Evolutionary conservation across 352 stramenopile species (phyloP).

Genomic region (Pythium rishiriense): DNA sequence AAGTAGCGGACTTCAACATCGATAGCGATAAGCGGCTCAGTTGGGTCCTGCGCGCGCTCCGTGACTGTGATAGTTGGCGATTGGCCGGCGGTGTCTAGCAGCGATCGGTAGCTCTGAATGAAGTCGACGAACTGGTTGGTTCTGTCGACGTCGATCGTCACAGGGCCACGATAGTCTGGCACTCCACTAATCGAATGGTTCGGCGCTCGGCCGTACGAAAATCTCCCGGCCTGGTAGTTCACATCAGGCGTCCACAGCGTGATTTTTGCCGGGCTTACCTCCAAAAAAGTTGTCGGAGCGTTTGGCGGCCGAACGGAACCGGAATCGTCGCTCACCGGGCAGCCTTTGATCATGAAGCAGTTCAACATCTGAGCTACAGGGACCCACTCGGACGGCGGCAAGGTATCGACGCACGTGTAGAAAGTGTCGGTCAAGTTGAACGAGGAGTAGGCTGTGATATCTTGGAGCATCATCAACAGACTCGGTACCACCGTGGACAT

Average conservation of each 20-base stretch:
- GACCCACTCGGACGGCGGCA: slow-evolving; percentile 7
- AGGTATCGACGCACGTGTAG: slow-evolving; percentile 12
- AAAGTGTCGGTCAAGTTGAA: slow-evolving; percentile 18
- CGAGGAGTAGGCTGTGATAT: neutral
- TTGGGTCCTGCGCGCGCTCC: neutral
- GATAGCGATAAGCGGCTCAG: neutral
- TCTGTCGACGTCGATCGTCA: neutral
- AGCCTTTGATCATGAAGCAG: slow-evolving; percentile 8
- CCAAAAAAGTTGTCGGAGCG: slow-evolving; percentile 9
- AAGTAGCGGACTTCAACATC: slow-evolving; percentile 13
- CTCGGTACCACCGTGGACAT: slow-evolving; percentile 8
- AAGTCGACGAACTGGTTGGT: neutral
- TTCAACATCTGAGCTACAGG: slow-evolving; percentile 13
- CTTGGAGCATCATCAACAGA: slow-evolving; percentile 10
- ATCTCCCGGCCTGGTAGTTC: neutral
- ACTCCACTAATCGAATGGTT: neutral
- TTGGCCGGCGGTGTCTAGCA: slow-evolving; percentile 1
- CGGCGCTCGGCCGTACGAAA: neutral
- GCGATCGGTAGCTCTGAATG: neutral
- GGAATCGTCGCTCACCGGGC: neutral
- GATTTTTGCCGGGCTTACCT: neutral
- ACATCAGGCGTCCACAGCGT: neutral
- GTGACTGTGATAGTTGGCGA: slow-evolving; percentile 8
- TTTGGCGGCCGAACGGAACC: neutral
- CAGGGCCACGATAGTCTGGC: neutral